Conservation (phyloP, 805 yeast genomes). For the Sugiyamaella americana region DNA sequence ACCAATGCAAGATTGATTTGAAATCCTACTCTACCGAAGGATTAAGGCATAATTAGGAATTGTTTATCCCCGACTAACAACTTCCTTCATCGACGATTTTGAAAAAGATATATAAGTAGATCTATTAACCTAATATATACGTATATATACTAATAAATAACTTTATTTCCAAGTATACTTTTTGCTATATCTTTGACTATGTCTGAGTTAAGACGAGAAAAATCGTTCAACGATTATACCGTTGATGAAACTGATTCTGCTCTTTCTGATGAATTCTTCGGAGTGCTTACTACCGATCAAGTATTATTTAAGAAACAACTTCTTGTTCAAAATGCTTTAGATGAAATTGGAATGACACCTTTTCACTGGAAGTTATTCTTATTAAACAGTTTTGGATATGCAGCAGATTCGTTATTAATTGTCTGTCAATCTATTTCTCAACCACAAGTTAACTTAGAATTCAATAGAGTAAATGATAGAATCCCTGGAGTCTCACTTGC, state of each 20-base stretch:
- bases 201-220: too few species aligned
- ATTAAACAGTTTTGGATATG: constrained; percentile 52
- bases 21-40: too few species aligned
- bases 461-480: constrained; percentile 30
- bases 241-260: not conserved
- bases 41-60: too few species aligned
- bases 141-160: too few species aligned
- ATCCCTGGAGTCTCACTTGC: constrained; percentile 44
- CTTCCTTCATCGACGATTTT: too few species aligned
- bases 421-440: constrained; percentile 43
- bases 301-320: constrained; percentile 14
- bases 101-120: too few species aligned
- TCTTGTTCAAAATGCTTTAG: constrained; percentile 47
- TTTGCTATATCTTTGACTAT: too few species aligned
- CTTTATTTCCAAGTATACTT: too few species aligned
- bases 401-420: constrained; percentile 48
- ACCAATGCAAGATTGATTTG: too few species aligned
- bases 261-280: constrained; percentile 7
- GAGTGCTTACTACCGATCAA: constrained; percentile 10
- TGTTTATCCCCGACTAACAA: too few species aligned
- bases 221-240: too few species aligned
- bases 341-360: constrained; percentile 56
- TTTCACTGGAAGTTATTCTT: constrained; percentile 45
- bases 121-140: too few species aligned
- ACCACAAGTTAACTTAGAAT: constrained; percentile 44